Percentiles rank a stretch among this genome's conserved stretches.
These are phyloP conservation scores for Mycena crocata DNA, from an alignment of 768 basidiomycete species.

Conservation along the genomic window DNA sequence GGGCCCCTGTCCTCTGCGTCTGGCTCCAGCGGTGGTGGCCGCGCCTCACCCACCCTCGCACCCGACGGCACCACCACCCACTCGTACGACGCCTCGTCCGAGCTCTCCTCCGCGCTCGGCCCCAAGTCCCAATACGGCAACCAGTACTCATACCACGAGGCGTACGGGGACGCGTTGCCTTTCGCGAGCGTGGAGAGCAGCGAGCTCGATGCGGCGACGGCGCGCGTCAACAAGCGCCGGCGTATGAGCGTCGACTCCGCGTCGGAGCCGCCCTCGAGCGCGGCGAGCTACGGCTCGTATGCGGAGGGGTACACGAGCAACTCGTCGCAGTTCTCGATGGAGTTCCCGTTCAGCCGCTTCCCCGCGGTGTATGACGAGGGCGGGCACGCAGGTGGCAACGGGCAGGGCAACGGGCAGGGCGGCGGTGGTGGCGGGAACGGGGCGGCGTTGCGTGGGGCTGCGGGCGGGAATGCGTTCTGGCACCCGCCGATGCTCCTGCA, in stretches of 20 bases:
- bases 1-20: slow-evolving; percentile 76
- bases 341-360: slow-evolving; percentile 71
- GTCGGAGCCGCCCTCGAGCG: slow-evolving; percentile 68
- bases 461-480: slow-evolving; percentile 71
- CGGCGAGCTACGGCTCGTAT: slow-evolving; percentile 72
- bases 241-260: slow-evolving; percentile 74
- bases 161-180: slow-evolving; percentile 63
- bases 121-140: slow-evolving; percentile 39
- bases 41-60: slow-evolving; percentile 73
- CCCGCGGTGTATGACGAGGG: slow-evolving; percentile 43
- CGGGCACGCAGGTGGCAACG: not conserved
- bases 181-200: slow-evolving; percentile 61
- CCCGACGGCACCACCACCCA: slow-evolving; percentile 74
- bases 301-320: slow-evolving; percentile 70
- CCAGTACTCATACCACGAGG: slow-evolving; percentile 45
- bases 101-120: slow-evolving; percentile 60
- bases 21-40: slow-evolving; percentile 70
- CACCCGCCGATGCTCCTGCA: slow-evolving; percentile 81
- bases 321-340: slow-evolving; percentile 67
- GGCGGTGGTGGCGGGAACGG: slow-evolving; percentile 45
- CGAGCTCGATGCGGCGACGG: slow-evolving; percentile 58
- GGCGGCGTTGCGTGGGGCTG: slow-evolving; percentile 60
- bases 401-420: not conserved
- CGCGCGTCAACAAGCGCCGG: slow-evolving; percentile 72
- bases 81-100: slow-evolving; percentile 60